These are phyloP conservation scores for Lolium perenne DNA, from an alignment of 176 grass and related monocot species.

Conservation along the genomic window DNA sequence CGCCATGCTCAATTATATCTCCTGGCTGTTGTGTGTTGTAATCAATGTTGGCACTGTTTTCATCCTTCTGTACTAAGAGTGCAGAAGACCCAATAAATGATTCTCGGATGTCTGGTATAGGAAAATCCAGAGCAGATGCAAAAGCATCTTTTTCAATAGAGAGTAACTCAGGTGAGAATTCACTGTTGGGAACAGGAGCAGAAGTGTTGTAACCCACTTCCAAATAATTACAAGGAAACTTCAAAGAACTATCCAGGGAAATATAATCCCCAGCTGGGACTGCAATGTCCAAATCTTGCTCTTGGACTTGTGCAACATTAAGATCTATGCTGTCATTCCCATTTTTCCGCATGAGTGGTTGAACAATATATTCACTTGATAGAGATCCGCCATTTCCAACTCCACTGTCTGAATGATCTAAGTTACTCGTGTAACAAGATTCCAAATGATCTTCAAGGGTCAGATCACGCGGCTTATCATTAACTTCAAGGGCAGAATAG, in stretches of 20 bases:
- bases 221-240: conserved; percentile 28
- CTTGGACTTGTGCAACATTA: conserved; percentile 21
- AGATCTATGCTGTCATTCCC: background rate
- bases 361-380: conserved; percentile 10
- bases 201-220: conserved; percentile 12
- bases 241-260: conserved; percentile 4
- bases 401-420: conserved; percentile 32
- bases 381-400: conserved; percentile 23
- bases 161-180: conserved; percentile 26
- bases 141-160: conserved; percentile 34
- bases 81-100: conserved; percentile 23
- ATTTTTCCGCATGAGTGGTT: background rate
- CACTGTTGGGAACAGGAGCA: conserved; percentile 4
- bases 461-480: background rate
- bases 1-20: conserved; percentile 26
- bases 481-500: conserved; percentile 17
- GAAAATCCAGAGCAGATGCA: conserved; percentile 13
- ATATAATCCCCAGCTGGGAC: conserved; percentile 9
- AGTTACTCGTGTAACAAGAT: conserved; percentile 2
- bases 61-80: conserved; percentile 27
- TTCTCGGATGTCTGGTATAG: conserved; percentile 12
- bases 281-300: conserved; percentile 23
- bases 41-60: conserved; percentile 3
- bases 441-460: conserved; percentile 11
- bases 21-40: conserved; percentile 1